Evolutionary conservation across 2,329 filamentous ascomycete species (phyloP).

Genomic region (Penicillium aurantiogriseum): DNA sequence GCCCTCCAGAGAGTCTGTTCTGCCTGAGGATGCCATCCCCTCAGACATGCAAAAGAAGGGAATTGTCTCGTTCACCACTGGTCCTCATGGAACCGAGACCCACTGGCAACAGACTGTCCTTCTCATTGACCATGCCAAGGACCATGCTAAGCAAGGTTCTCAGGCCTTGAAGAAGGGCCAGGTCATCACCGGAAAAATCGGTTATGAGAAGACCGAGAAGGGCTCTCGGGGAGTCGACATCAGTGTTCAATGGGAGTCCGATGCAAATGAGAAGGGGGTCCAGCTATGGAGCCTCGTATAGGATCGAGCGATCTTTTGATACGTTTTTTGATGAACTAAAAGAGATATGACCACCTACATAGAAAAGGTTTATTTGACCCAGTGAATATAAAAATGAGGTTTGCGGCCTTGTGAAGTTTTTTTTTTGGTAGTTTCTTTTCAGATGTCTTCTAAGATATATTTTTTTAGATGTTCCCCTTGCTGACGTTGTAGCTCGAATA

Average conservation of each 20-base stretch:
- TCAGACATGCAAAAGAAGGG: slow-evolving; percentile 64
- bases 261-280: slow-evolving; percentile 41
- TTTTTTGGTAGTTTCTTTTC: too few species aligned
- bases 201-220: slow-evolving; percentile 67
- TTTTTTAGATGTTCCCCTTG: too few species aligned
- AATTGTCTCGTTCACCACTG: slow-evolving; percentile 79
- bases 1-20: slow-evolving; percentile 52
- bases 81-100: slow-evolving; percentile 71
- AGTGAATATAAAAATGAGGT: not conserved
- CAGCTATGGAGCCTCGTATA: slow-evolving; percentile 46
- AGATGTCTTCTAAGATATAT: too few species aligned
- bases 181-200: slow-evolving; percentile 64
- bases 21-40: slow-evolving; percentile 57
- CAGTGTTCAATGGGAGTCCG: slow-evolving; percentile 59
- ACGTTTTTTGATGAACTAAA: slow-evolving; percentile 11
- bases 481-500: too few species aligned
- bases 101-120: slow-evolving; percentile 89
- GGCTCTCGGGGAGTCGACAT: slow-evolving; percentile 69
- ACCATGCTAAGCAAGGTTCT: slow-evolving; percentile 35
- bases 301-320: slow-evolving; percentile 11
- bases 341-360: slow-evolving; percentile 12
- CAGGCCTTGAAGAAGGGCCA: slow-evolving; percentile 53
- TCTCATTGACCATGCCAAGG: slow-evolving; percentile 60
- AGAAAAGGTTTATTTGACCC: not conserved
- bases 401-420: too few species aligned